These are phyloP conservation scores for Tricholomella constricta DNA, from an alignment of 768 basidiomycete species.

Conservation along the genomic window DNA sequence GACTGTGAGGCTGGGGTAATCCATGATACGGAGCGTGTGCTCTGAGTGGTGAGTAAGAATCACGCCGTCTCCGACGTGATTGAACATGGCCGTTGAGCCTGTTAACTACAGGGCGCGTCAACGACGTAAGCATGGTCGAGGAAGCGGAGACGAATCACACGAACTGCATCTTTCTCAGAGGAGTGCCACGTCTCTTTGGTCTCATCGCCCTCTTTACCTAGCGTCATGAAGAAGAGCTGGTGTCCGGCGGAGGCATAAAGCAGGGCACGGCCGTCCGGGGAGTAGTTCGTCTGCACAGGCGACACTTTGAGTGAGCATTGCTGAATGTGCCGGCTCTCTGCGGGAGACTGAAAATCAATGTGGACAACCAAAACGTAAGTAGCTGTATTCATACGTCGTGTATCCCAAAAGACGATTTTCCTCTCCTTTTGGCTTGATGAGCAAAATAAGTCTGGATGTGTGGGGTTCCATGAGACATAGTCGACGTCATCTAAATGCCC, in stretches of 20 bases:
- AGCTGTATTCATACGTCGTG: constrained; percentile 59
- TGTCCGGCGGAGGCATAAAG: constrained; percentile 63
- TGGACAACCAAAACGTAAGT: not conserved
- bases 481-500: constrained; percentile 82
- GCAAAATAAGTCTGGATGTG: constrained; percentile 81
- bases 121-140: not conserved
- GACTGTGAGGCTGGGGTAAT: constrained; percentile 62
- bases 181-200: constrained; percentile 47
- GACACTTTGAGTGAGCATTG: constrained; percentile 58
- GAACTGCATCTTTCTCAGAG: constrained; percentile 53
- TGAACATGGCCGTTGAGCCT: constrained; percentile 73
- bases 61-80: constrained; percentile 72
- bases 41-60: constrained; percentile 66
- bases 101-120: constrained; percentile 37
- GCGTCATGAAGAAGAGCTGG: constrained; percentile 62
- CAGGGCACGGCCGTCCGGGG: constrained; percentile 70
- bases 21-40: constrained; percentile 66
- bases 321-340: constrained; percentile 74
- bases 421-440: constrained; percentile 78
- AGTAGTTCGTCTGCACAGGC: constrained; percentile 67
- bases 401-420: constrained; percentile 82
- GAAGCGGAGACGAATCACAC: constrained; percentile 10
- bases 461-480: constrained; percentile 83
- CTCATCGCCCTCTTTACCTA: constrained; percentile 54
- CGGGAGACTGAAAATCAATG: not conserved